Evolutionary conservation across 177 flowering plant species (phyloP).

Genomic region (Tripterygium wilfordii): DNA sequence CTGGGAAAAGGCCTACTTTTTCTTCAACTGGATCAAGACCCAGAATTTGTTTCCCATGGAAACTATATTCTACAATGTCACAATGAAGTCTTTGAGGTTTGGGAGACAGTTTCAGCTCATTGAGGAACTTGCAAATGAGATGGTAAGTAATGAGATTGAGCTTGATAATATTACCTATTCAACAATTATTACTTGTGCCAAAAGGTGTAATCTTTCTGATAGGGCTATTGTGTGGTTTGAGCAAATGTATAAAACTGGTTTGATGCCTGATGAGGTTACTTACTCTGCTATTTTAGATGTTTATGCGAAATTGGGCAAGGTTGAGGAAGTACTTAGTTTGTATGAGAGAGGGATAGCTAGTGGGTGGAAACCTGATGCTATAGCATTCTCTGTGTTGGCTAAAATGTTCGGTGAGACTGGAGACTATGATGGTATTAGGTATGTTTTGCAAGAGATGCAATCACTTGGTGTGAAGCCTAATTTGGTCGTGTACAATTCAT

Average conservation of each 20-base stretch:
- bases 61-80: conserved; percentile 84
- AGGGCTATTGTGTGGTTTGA: conserved; percentile 94
- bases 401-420: conserved; percentile 92
- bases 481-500: conserved; percentile 78
- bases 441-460: conserved; percentile 81
- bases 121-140: conserved; percentile 75
- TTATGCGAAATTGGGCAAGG: conserved; percentile 77
- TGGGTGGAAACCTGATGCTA: conserved; percentile 82
- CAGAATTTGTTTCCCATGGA: conserved; percentile 60
- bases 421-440: conserved; percentile 81
- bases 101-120: conserved; percentile 70
- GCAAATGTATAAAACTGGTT: conserved; percentile 79
- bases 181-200: conserved; percentile 92
- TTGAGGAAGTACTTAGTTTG: conserved; percentile 82
- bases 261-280: conserved; percentile 96
- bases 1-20: conserved; percentile 49
- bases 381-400: conserved; percentile 69
- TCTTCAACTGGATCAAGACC: conserved; percentile 66
- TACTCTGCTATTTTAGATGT: conserved; percentile 89
- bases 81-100: conserved; percentile 81
- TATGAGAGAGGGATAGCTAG: conserved; percentile 82
- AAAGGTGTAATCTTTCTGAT: conserved; percentile 54
- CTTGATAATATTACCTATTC: conserved; percentile 93
- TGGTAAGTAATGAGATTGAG: conserved; percentile 57
- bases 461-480: conserved; percentile 67